phyloP scores from a whole-genome alignment of 2,329 filamentous ascomycete species.

The Eutypella sp. region DNA sequence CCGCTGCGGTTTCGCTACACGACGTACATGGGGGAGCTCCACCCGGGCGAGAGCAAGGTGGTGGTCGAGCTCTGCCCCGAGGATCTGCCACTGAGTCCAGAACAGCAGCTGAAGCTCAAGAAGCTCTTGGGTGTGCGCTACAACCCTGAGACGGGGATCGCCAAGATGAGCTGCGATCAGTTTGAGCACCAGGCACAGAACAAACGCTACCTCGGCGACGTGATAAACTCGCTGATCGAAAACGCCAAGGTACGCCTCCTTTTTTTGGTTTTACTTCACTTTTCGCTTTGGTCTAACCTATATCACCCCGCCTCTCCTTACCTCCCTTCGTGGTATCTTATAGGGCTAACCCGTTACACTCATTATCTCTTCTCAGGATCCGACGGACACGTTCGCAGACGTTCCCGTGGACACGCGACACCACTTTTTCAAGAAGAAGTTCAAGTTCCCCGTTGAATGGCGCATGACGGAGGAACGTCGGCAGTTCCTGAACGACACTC shows the following conservation, averaged over 20 bases:
- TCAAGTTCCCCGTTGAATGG: slow-evolving; percentile 79
- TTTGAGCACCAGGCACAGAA: slow-evolving; percentile 90
- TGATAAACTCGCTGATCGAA: slow-evolving; percentile 66
- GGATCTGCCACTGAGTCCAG: slow-evolving; percentile 64
- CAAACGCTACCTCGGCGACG: slow-evolving; percentile 85
- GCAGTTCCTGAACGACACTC: slow-evolving; percentile 57
- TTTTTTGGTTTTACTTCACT: neutral
- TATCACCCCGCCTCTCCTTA: neutral
- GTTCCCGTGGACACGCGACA: slow-evolving; percentile 86
- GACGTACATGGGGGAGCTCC: slow-evolving; percentile 88
- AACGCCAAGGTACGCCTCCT: slow-evolving; percentile 58
- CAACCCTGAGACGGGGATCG: slow-evolving; percentile 74
- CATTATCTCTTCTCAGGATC: slow-evolving; percentile 45
- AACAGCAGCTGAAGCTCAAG: slow-evolving; percentile 73
- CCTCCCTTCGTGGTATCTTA: neutral
- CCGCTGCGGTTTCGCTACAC: slow-evolving; percentile 94
- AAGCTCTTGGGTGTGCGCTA: slow-evolving; percentile 84
- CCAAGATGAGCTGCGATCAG: slow-evolving; percentile 88
- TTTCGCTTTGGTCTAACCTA: neutral
- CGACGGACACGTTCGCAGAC: slow-evolving; percentile 78
- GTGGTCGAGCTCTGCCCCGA: slow-evolving; percentile 80
- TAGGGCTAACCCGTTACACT: neutral
- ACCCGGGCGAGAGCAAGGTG: slow-evolving; percentile 89
- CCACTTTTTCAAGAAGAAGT: slow-evolving; percentile 62
- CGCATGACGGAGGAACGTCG: slow-evolving; percentile 66